Evolutionary conservation across 2,329 filamentous ascomycete species (phyloP).

Genomic region (Coniochaeta hoffmannii): DNA sequence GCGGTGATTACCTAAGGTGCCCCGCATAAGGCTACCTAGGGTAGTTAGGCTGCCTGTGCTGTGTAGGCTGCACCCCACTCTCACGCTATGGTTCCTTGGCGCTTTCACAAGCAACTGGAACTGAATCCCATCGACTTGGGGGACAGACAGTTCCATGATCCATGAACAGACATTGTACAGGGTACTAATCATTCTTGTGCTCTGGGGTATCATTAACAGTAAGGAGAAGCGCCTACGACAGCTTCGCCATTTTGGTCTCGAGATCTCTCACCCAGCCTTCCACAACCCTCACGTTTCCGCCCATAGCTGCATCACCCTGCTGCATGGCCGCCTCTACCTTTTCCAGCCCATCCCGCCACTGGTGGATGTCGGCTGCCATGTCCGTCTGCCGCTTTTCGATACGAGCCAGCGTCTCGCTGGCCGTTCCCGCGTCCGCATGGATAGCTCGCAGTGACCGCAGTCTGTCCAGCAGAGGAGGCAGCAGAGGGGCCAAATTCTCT

Average conservation of each 20-base stretch:
- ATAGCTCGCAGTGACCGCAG: conserved; percentile 76
- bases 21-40: neutral
- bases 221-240: conserved; percentile 28
- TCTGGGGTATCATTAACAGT: conserved; percentile 27
- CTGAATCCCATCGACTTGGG: no score
- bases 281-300: conserved; percentile 75
- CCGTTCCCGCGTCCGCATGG: conserved; percentile 79
- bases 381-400: conserved; percentile 75
- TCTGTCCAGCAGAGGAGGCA: conserved; percentile 79
- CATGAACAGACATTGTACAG: no score
- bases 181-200: neutral
- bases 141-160: no score
- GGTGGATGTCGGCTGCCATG: conserved; percentile 74
- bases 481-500: conserved; percentile 73
- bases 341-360: conserved; percentile 75
- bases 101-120: neutral
- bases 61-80: neutral
- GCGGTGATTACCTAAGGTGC: neutral
- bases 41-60: no score
- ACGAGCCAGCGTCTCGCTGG: conserved; percentile 67
- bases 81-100: neutral
- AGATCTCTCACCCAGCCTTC: conserved; percentile 84
- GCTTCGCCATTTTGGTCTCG: conserved; percentile 64
- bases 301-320: conserved; percentile 62
- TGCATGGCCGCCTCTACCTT: conserved; percentile 71